A percentile compares a stretch with the other conserved stretches of the same genome.
Conservation (phyloP, 23 red algal species). For the Gracilariopsis chorda region DNA sequence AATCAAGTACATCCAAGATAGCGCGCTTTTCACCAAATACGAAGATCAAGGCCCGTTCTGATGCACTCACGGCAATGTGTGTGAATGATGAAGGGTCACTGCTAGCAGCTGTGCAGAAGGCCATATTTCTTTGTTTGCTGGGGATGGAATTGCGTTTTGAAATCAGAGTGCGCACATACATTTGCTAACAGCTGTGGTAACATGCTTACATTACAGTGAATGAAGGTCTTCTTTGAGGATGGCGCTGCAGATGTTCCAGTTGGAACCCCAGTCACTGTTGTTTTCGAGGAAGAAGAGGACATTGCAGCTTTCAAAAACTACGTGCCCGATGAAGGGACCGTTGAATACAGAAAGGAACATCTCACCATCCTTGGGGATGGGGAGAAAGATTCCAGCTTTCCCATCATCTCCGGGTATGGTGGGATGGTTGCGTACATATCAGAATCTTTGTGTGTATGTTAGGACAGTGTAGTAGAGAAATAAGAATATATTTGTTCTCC, state of each 20-base stretch:
- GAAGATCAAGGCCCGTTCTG: background rate
- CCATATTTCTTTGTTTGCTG: conserved; percentile 5
- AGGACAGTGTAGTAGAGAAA: too few species aligned
- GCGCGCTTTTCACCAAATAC: background rate
- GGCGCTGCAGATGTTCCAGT: conserved; percentile 85
- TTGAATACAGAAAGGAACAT: too few species aligned
- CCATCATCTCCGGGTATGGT: too few species aligned
- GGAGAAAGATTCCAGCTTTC: too few species aligned
- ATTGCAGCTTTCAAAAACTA: conserved; percentile 79
- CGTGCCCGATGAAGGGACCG: conserved; percentile 46
- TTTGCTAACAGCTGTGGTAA: too few species aligned
- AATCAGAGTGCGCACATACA: too few species aligned
- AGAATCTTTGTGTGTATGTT: too few species aligned
- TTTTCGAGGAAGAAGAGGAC: conserved; percentile 84
- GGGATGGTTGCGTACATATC: too few species aligned
- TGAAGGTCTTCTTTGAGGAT: conserved; percentile 72
- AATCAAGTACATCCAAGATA: background rate
- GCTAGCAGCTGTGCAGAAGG: conserved; percentile 20
- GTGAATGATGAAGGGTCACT: background rate
- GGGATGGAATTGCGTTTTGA: background rate
- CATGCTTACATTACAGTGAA: too few species aligned
- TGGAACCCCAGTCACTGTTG: conserved; percentile 73
- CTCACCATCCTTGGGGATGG: too few species aligned
- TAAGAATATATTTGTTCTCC: too few species aligned
- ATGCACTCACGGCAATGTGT: conserved; percentile 16